phyloP scores from a whole-genome alignment of 805 yeast species.

The Saccharomycopsis microspora region DNA sequence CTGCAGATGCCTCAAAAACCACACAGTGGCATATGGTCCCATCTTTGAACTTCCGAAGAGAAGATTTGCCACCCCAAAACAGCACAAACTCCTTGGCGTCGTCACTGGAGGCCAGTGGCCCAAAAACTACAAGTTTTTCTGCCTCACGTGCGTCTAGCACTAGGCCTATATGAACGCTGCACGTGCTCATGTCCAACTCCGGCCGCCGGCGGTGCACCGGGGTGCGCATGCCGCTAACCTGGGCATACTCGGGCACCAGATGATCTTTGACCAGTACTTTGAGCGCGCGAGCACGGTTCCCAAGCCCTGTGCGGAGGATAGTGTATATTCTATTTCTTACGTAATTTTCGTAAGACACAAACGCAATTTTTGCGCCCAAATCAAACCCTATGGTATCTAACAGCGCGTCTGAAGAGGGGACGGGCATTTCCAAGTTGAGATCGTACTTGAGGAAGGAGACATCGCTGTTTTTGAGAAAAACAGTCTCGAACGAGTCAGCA shows the following conservation, averaged over 20 bases:
- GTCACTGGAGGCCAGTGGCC: slow-evolving; percentile 56
- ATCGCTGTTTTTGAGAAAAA: slow-evolving; percentile 52
- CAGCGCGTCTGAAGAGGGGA: slow-evolving; percentile 18
- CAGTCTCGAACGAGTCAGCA: slow-evolving; percentile 69
- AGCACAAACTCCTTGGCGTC: slow-evolving; percentile 52
- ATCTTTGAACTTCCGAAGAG: slow-evolving; percentile 85
- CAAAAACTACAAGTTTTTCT: slow-evolving; percentile 77
- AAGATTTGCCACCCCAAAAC: slow-evolving; percentile 85
- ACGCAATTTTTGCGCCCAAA: slow-evolving; percentile 61
- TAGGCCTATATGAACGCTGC: slow-evolving; percentile 44
- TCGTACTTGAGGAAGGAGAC: slow-evolving; percentile 55
- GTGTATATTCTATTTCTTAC: slow-evolving; percentile 49
- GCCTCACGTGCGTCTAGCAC: slow-evolving; percentile 58
- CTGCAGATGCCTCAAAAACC: slow-evolving; percentile 54
- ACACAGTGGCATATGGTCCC: slow-evolving; percentile 87
- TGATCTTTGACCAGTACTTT: slow-evolving; percentile 13
- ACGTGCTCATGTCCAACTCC: slow-evolving; percentile 21
- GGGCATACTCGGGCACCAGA: slow-evolving; percentile 5
- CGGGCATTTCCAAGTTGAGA: slow-evolving; percentile 39
- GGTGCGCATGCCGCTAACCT: slow-evolving; percentile 11
- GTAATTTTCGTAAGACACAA: slow-evolving; percentile 57
- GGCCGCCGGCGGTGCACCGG: slow-evolving; percentile 39
- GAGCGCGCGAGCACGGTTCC: slow-evolving; percentile 26
- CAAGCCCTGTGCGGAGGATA: slow-evolving; percentile 46
- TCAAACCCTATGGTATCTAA: slow-evolving; percentile 67